Base-by-base conservation (phyloP, 352 stramenopile genomes). In the Pythium sukuiense region DNA sequence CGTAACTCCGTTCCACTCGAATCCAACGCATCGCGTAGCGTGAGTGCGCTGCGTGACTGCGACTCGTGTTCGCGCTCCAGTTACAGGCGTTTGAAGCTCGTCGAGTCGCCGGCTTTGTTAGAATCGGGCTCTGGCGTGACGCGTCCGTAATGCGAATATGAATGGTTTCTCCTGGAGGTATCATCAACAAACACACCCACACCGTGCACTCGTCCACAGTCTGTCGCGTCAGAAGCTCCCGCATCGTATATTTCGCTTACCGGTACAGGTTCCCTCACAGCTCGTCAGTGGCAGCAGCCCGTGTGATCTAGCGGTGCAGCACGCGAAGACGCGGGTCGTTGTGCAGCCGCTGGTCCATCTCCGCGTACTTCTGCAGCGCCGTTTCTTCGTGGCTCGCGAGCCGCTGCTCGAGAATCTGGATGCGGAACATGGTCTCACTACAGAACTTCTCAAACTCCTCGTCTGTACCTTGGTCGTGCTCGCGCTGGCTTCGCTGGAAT, bases 391-490 rank as follows among this genome's bases (percentile, higher is more conserved):
- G 91, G 48, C 89, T 90, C 33, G 87, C 81, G 18, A 98, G 79
- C 2, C 93, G 88, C 67, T 98, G 92, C 74, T 98, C 90, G 53
- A 98, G 74, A 60, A 98, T 98, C 76, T 98, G 89, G 71, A 98
- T 98, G 48, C 93, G 81, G 71, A 98, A 98, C 90, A 98, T 98
- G 57, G 92, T 94, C 72, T 98, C 92, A 58, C 83, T 95, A 77
- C 91, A 98, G 71, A 97, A 97, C 35, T 85, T 83, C 76, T 98
- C 90, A 69, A 98, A 98, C 65, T 97, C 92, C 33, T 97, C 88
- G 69, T 98, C 92, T 4, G 88, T 94, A 64, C 81, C 85, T 55
- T 95, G 85, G 76, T 98, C 91, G 66, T 97, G 89, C 62, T 98
- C 90, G 29, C 91, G 80, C 68, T 97, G 89, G 58, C 89, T 97